Conservation (phyloP, 2,329 filamentous ascomycete genomes). For the Lasiodiplodia hormozganensis region DNA sequence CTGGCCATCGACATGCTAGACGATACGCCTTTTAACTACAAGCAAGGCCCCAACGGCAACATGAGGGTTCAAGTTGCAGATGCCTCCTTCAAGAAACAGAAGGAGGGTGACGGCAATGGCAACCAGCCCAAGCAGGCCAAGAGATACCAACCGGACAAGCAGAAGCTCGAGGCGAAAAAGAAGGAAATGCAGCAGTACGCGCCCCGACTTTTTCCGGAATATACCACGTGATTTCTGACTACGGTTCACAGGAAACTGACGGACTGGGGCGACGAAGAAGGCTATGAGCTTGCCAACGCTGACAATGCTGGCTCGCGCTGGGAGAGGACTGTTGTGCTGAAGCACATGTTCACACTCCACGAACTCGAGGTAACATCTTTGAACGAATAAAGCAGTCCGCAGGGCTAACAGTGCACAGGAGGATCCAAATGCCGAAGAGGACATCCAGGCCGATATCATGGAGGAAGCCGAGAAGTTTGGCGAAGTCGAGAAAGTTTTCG, state of each 20-base stretch:
- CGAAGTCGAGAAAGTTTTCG: constrained; percentile 84
- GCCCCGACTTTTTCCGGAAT: no score
- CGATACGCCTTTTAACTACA: constrained; percentile 79
- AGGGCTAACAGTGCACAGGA: neutral
- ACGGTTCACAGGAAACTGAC: constrained; percentile 72
- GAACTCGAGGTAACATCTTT: constrained; percentile 20
- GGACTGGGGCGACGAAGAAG: constrained; percentile 86
- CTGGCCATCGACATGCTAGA: constrained; percentile 83
- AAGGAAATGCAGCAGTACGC: constrained; percentile 77
- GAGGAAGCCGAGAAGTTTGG: constrained; percentile 90
- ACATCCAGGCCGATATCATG: constrained; percentile 68
- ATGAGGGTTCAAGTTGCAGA: constrained; percentile 88
- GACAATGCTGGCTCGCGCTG: constrained; percentile 65
- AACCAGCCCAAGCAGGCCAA: constrained; percentile 48
- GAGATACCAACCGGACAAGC: constrained; percentile 86
- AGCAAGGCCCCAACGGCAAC: constrained; percentile 59
- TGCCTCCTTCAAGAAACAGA: constrained; percentile 87
- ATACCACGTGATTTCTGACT: neutral
- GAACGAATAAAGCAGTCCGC: neutral
- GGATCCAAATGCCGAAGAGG: constrained; percentile 11
- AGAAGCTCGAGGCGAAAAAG: constrained; percentile 76
- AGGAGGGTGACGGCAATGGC: constrained; percentile 65
- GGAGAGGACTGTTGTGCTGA: constrained; percentile 85
- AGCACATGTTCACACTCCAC: constrained; percentile 88
- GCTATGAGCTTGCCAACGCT: constrained; percentile 43